A percentile compares a stretch with the other conserved stretches of the same genome.
Conservation (phyloP, 2,329 filamentous ascomycete genomes). For the Cladosporium sp. region DNA sequence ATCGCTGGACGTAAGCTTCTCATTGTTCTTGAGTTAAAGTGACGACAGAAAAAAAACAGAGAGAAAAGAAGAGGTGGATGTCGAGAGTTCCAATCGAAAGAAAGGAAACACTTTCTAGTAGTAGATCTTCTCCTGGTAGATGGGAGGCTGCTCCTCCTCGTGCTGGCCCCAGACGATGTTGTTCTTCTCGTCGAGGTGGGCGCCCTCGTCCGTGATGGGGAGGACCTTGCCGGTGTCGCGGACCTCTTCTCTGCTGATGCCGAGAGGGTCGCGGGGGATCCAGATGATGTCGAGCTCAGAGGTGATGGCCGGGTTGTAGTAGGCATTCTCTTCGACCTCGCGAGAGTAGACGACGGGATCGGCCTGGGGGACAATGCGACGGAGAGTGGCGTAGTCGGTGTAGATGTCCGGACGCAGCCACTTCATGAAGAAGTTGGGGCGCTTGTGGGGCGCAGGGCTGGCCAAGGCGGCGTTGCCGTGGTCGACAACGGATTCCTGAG, state of each 20-base stretch:
- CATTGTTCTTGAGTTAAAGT: neutral
- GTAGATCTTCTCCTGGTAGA: constrained; percentile 55
- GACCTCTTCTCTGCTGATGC: constrained; percentile 74
- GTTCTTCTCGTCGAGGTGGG: constrained; percentile 66
- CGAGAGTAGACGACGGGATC: constrained; percentile 57
- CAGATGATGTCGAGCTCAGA: constrained; percentile 67
- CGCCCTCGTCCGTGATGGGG: constrained; percentile 75
- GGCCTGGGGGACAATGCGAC: constrained; percentile 62
- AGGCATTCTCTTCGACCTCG: constrained; percentile 63
- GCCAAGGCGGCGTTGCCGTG: constrained; percentile 18
- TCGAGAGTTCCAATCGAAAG: too few species aligned
- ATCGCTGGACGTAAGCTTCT: neutral
- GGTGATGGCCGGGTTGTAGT: constrained; percentile 67
- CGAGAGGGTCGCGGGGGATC: constrained; percentile 73
- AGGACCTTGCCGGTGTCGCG: constrained; percentile 66
- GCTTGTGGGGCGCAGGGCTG: constrained; percentile 40
- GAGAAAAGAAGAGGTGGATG: neutral
- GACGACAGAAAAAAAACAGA: neutral
- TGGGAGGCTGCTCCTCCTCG: constrained; percentile 55
- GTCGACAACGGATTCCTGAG: constrained; percentile 17
- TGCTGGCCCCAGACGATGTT: constrained; percentile 51
- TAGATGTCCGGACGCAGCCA: constrained; percentile 78
- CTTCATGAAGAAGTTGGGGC: constrained; percentile 56
- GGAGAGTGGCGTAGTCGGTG: constrained; percentile 66
- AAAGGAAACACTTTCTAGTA: constrained; percentile 34